A percentile compares a stretch with the other conserved stretches of the same genome.
Evolutionary conservation across 306 rosid genomes (phyloP).

Genomic region (Morella rubra): DNA sequence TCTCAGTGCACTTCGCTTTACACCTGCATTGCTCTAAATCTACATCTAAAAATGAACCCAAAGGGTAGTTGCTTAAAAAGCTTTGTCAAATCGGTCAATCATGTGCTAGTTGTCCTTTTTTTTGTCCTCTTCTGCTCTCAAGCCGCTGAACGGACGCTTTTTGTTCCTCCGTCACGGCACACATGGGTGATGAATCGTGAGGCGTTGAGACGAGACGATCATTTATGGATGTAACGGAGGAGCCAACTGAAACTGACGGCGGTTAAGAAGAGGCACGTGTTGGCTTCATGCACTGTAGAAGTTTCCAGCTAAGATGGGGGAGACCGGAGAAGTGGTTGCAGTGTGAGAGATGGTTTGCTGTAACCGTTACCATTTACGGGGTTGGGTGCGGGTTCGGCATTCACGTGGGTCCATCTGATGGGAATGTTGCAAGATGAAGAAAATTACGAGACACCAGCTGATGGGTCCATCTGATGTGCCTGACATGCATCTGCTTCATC

Average conservation of each 20-base stretch:
- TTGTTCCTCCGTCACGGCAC: slow-evolving; percentile 8
- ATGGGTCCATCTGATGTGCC: too few relatives aligned
- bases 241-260: slow-evolving; percentile 5
- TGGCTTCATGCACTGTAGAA: not conserved
- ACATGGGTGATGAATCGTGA: too few relatives aligned
- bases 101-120: slow-evolving; percentile 30
- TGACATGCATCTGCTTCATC: too few relatives aligned
- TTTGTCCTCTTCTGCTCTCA: slow-evolving; percentile 25
- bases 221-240: not conserved
- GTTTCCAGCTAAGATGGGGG: not conserved
- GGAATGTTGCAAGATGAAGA: too few relatives aligned
- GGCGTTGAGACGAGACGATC: too few relatives aligned
- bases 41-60: not conserved
- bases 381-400: too few relatives aligned
- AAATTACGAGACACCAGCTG: too few relatives aligned
- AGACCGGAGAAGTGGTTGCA: not conserved
- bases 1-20: too few relatives aligned
- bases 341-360: not conserved
- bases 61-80: not conserved
- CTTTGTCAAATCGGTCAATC: slow-evolving; percentile 20
- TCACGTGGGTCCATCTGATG: too few relatives aligned
- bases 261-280: not conserved
- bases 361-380: not conserved
- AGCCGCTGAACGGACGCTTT: slow-evolving; percentile 19
- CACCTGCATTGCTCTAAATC: not conserved